Percentiles rank a stretch among this genome's conserved stretches.
Evolutionary conservation across 148 eudicot genomes (phyloP).

Genomic region (Rhododendron williamsianum): DNA sequence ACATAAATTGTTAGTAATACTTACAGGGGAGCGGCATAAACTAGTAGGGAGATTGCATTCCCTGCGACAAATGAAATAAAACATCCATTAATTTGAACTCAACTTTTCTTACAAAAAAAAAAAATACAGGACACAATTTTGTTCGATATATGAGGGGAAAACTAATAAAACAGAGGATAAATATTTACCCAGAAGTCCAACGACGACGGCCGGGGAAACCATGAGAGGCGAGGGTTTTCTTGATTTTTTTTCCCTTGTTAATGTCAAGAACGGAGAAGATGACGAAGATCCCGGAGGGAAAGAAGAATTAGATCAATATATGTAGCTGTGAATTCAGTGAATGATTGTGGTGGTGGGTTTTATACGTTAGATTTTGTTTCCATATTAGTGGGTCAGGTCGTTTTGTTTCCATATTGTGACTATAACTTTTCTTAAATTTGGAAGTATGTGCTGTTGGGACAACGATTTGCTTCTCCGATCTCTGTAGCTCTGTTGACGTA

Average conservation of each 20-base stretch:
- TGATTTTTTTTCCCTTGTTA: background rate
- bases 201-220: constrained; percentile 8
- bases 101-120: background rate
- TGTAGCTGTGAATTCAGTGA: background rate
- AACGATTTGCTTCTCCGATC: no score
- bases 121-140: background rate
- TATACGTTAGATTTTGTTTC: no score
- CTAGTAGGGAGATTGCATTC: constrained; percentile 6
- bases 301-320: background rate
- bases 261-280: background rate
- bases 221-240: background rate
- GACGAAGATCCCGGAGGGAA: background rate
- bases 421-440: background rate
- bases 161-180: background rate
- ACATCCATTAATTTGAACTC: background rate
- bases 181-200: constrained; percentile 16
- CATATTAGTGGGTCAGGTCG: no score
- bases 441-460: background rate
- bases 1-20: background rate
- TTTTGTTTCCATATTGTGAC: no score
- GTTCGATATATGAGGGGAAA: background rate
- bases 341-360: background rate
- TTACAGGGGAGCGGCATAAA: constrained; percentile 15
- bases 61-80: constrained; percentile 1
- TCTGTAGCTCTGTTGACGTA: no score